These are phyloP conservation scores for Piedraia hortae DNA, from an alignment of 2,329 filamentous ascomycete species.

Conservation along the genomic window DNA sequence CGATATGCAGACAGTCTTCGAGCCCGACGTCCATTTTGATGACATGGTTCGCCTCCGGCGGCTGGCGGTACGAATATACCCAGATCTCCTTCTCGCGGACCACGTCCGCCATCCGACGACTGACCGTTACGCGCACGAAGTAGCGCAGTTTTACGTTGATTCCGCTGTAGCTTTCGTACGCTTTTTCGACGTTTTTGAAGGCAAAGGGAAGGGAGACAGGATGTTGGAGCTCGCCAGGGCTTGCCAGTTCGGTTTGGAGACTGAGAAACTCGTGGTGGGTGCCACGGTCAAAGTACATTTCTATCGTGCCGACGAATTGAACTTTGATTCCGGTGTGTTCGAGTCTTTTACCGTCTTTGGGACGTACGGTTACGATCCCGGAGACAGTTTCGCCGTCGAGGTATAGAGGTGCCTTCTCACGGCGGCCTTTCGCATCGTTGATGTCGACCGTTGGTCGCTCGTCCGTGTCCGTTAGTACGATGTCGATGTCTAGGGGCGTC, in stretches of 20 bases:
- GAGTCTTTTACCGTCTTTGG: conserved; percentile 91
- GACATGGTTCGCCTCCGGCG: conserved; percentile 87
- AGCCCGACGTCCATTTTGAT: conserved; percentile 99
- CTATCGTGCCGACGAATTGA: conserved; percentile 97
- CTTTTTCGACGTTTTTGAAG: conserved; percentile 99
- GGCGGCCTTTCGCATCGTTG: conserved; percentile 79
- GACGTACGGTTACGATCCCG: conserved; percentile 76
- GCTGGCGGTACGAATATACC: conserved; percentile 97
- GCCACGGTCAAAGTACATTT: conserved; percentile 99
- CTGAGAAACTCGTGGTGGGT: conserved; percentile 99
- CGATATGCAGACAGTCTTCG: conserved; percentile 95
- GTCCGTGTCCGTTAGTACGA: conserved; percentile 86
- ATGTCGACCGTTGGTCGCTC: conserved; percentile 88
- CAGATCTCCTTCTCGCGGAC: conserved; percentile 98
- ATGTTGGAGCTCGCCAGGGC: conserved; percentile 91
- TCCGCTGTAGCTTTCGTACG: conserved; percentile 98
- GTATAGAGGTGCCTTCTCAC: conserved; percentile 88
- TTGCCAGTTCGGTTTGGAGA: conserved; percentile 83
- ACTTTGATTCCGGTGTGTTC: conserved; percentile 99
- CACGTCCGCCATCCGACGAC: conserved; percentile 87
- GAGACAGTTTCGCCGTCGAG: conserved; percentile 97
- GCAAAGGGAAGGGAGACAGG: conserved; percentile 98
- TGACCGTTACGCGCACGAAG: conserved; percentile 91
- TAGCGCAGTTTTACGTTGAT: conserved; percentile 99
- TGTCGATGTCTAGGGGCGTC: conserved; percentile 93